These are phyloP conservation scores for Nicotiana tabacum DNA, from an alignment of 257 asterid genomes.

Conservation along the genomic window DNA sequence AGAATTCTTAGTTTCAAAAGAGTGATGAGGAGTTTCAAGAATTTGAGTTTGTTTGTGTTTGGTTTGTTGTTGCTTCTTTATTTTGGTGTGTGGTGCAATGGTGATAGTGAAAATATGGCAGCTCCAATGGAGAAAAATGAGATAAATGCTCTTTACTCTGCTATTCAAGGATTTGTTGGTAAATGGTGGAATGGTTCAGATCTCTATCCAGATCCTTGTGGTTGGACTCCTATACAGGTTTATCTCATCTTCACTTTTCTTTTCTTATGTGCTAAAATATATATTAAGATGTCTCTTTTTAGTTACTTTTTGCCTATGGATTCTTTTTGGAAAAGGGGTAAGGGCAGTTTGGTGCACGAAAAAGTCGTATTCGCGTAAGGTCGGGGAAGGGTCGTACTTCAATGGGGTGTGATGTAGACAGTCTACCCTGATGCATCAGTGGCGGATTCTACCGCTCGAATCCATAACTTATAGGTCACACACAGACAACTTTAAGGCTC, in stretches of 20 bases:
- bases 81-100: conserved; percentile 41
- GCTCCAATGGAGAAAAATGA: conserved; percentile 75
- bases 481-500: no score
- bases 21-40: conserved; percentile 36
- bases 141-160: conserved; percentile 60
- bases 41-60: conserved; percentile 15
- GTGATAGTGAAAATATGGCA: conserved; percentile 39
- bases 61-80: conserved; percentile 23
- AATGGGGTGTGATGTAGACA: no score
- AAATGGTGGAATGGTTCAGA: conserved; percentile 99
- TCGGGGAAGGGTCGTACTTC: no score
- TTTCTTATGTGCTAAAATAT: neutral
- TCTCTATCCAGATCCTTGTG: conserved; percentile 99
- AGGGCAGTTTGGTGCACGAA: rapidly evolving
- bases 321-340: neutral
- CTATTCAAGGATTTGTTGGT: conserved; percentile 92
- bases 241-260: neutral
- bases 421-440: no score
- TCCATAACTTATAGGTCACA: no score
- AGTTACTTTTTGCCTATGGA: neutral
- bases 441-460: no score
- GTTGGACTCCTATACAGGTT: conserved; percentile 99
- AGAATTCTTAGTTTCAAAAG: neutral
- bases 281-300: neutral
- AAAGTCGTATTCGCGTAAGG: rapidly evolving